phyloP scores from a whole-genome alignment of 495 filamentous ascomycete genomes.

The Trichoderma erinaceum region DNA sequence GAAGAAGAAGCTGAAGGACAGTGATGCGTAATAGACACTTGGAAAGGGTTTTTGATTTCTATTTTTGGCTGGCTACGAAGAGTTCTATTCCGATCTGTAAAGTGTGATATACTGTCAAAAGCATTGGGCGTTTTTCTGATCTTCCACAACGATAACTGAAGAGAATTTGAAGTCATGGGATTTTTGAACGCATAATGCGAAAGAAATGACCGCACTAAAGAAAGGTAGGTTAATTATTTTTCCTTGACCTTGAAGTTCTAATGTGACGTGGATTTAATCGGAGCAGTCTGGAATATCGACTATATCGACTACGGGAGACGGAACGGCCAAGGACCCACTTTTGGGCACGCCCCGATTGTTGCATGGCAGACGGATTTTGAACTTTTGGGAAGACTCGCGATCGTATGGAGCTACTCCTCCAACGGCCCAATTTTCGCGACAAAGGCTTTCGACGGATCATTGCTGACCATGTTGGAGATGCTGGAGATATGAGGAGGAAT shows the following conservation, averaged over 20 bases:
- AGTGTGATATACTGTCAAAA: not conserved
- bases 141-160: not conserved
- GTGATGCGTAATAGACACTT: slow-evolving; percentile 1
- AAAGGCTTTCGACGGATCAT: not conserved
- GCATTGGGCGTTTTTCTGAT: not conserved
- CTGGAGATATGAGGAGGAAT: slow-evolving; percentile 12
- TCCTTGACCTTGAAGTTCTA: no score
- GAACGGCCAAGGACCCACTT: not conserved
- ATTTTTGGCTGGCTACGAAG: not conserved
- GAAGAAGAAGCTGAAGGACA: slow-evolving; percentile 21
- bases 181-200: not conserved
- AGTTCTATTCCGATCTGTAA: not conserved
- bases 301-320: not conserved
- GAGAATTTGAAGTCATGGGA: not conserved
- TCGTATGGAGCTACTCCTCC: not conserved
- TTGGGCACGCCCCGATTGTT: slow-evolving; percentile 9
- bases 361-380: slow-evolving; percentile 4
- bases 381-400: slow-evolving; percentile 7
- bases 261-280: no score
- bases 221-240: no score
- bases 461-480: slow-evolving; percentile 6
- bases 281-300: not conserved
- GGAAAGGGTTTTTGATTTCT: not conserved
- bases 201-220: no score
- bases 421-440: not conserved